Evolutionary conservation across 1,284 basidiomycete species (phyloP).

Genomic region (Omphalotus olearius): DNA sequence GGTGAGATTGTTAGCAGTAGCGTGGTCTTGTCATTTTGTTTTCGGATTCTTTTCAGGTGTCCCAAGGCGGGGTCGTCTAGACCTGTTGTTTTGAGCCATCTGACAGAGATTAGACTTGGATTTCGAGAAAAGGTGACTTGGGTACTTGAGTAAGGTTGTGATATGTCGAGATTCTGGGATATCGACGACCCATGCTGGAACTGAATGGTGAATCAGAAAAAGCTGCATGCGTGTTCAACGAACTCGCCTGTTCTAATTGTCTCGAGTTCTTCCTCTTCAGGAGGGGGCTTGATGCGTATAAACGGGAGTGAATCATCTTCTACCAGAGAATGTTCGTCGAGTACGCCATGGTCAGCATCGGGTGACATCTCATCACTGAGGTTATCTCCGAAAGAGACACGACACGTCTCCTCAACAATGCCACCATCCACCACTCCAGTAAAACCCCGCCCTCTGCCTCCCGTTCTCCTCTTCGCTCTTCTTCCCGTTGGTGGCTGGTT

Average conservation of each 20-base stretch:
- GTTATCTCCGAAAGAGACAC: not conserved
- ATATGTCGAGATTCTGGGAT: conserved; percentile 66
- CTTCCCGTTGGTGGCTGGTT: conserved; percentile 69
- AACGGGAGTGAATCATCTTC: conserved; percentile 61
- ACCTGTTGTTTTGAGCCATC: conserved; percentile 60
- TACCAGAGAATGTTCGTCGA: conserved; percentile 36
- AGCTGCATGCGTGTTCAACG: not conserved
- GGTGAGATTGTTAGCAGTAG: conserved; percentile 48
- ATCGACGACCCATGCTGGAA: conserved; percentile 83
- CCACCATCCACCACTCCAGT: conserved; percentile 13
- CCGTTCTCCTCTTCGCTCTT: conserved; percentile 48
- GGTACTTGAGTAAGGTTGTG: conserved; percentile 62
- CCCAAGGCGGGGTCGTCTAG: conserved; percentile 59
- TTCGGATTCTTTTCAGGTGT: conserved; percentile 81
- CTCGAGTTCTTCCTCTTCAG: conserved; percentile 58
- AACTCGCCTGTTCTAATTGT: conserved; percentile 52
- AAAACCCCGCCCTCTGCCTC: conserved; percentile 47
- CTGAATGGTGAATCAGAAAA: conserved; percentile 27
- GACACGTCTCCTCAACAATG: not conserved
- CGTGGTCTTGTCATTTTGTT: conserved; percentile 39
- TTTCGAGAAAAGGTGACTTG: conserved; percentile 6
- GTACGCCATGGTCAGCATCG: conserved; percentile 35
- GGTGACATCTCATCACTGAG: not conserved
- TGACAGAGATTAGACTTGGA: conserved; percentile 23
- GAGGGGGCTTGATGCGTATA: conserved; percentile 48